Conservation (phyloP, 495 filamentous ascomycete genomes). For the Articulospora tetracladia region DNA sequence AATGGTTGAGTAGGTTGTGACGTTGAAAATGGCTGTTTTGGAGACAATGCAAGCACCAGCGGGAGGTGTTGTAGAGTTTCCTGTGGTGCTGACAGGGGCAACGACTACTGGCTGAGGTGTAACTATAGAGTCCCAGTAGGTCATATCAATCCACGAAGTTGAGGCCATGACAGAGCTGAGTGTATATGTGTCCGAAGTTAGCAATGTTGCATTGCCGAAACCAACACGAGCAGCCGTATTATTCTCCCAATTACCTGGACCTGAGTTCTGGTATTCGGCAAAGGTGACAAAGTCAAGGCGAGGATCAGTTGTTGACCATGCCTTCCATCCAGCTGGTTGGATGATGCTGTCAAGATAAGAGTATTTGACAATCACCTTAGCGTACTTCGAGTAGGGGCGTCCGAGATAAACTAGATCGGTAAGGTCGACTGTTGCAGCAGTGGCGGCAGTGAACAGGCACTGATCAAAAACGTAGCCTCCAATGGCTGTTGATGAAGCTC, state of each 20-base stretch:
- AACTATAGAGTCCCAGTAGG: slow-evolving; percentile 8
- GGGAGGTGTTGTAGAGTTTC: slow-evolving; percentile 23
- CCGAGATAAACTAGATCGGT: slow-evolving; percentile 17
- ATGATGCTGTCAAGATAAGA: slow-evolving; percentile 21
- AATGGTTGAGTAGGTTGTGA: slow-evolving; percentile 25
- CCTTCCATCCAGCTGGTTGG: slow-evolving; percentile 18
- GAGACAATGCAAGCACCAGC: slow-evolving; percentile 27
- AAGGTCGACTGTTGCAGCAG: slow-evolving; percentile 1
- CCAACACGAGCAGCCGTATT: background rate
- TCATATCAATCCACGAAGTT: slow-evolving; percentile 14
- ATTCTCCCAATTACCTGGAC: slow-evolving; percentile 15
- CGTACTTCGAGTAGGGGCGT: slow-evolving; percentile 20
- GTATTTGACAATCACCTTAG: slow-evolving; percentile 19
- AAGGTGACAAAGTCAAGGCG: slow-evolving; percentile 14
- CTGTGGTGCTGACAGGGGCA: background rate
- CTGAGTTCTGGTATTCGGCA: slow-evolving; percentile 22
- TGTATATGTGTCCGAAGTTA: slow-evolving; percentile 4
- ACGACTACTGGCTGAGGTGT: slow-evolving; percentile 1
- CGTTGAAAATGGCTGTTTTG: slow-evolving; percentile 25
- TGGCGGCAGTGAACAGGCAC: slow-evolving; percentile 19
- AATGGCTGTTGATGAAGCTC: slow-evolving; percentile 19
- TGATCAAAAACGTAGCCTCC: slow-evolving; percentile 31
- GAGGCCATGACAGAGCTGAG: slow-evolving; percentile 7
- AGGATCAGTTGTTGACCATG: slow-evolving; percentile 20
- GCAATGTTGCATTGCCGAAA: slow-evolving; percentile 5